Evolutionary conservation across 2,329 filamentous ascomycete species (phyloP).

Genomic region (Tricladium varicosporioides): DNA sequence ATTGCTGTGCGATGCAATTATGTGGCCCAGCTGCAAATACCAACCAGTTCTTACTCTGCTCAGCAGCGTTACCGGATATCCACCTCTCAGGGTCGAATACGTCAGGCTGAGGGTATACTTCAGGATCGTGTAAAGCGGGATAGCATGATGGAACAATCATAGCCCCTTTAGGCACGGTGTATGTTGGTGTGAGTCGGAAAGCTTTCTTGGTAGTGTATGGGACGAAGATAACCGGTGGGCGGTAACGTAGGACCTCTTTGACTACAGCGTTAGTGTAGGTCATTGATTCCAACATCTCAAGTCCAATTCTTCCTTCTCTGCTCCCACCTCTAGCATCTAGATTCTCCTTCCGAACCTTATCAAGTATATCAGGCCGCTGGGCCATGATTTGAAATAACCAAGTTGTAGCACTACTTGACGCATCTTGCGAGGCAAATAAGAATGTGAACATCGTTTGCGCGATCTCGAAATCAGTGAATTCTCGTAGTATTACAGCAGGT

Average conservation of each 20-base stretch:
- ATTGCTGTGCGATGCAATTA: constrained; percentile 48
- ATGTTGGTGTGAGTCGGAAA: constrained; percentile 83
- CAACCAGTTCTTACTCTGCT: constrained; percentile 52
- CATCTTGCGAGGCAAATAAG: constrained; percentile 95
- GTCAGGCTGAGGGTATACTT: constrained; percentile 46
- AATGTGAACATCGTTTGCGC: constrained; percentile 93
- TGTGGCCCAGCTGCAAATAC: constrained; percentile 52
- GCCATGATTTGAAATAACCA: constrained; percentile 96
- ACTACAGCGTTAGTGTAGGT: constrained; percentile 89
- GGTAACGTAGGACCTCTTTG: constrained; percentile 87
- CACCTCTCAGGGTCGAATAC: constrained; percentile 50
- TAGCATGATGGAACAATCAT: constrained; percentile 52
- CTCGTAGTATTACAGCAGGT: constrained; percentile 76
- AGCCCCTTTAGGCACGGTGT: constrained; percentile 84
- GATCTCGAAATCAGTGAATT: constrained; percentile 89
- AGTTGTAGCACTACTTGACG: constrained; percentile 86
- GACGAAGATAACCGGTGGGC: constrained; percentile 95
- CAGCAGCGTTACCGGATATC: constrained; percentile 49
- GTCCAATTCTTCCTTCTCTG: constrained; percentile 63
- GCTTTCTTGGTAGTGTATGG: constrained; percentile 93
- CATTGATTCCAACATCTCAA: constrained; percentile 87
- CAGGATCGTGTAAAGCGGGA: constrained; percentile 49
- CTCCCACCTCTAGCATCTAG: constrained; percentile 73
- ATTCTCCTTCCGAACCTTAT: constrained; percentile 90
- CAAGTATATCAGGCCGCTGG: constrained; percentile 87